Evolutionary conservation across 1,284 basidiomycete genomes (phyloP).

Genomic region (Papiliotrema laurentii): DNA sequence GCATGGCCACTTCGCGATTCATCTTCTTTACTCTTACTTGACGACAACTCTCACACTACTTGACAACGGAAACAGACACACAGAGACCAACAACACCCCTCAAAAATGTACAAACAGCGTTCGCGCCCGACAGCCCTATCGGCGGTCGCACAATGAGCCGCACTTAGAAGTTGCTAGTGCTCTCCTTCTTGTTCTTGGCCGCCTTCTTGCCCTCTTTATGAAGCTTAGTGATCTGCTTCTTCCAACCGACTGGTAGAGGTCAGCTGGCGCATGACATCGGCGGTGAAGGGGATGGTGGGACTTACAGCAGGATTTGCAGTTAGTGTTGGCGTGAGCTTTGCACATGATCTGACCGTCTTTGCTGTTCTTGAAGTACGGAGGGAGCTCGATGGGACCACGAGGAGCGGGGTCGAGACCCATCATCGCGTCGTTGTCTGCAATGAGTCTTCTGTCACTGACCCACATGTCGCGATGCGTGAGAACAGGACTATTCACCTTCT

Average conservation of each 20-base stretch:
- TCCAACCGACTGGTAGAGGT: conserved; percentile 42
- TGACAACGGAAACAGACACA: too few relatives aligned
- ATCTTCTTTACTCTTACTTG: too few relatives aligned
- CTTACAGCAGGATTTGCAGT: conserved; percentile 48
- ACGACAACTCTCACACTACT: too few relatives aligned
- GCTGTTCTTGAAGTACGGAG: conserved; percentile 40
- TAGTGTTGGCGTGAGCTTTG: conserved; percentile 45
- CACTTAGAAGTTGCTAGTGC: conserved; percentile 31
- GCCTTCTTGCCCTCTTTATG: conserved; percentile 45
- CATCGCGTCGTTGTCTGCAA: conserved; percentile 46
- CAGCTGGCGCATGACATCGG: not conserved
- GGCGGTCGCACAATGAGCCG: too few relatives aligned
- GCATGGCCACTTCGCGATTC: too few relatives aligned
- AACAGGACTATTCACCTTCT: conserved; percentile 37
- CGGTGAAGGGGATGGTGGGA: conserved; percentile 3
- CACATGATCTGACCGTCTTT: conserved; percentile 47
- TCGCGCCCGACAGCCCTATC: too few relatives aligned
- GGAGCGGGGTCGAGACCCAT: conserved; percentile 43
- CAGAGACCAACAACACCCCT: too few relatives aligned
- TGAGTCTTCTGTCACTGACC: not conserved
- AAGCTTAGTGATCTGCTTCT: conserved; percentile 48
- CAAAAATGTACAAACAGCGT: too few relatives aligned
- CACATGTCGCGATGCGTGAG: not conserved
- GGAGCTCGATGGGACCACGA: conserved; percentile 41
- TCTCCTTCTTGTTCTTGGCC: conserved; percentile 35